These are phyloP conservation scores for Nectriaceae sp. DNA, from an alignment of 2,329 filamentous ascomycete genomes.

Conservation along the genomic window DNA sequence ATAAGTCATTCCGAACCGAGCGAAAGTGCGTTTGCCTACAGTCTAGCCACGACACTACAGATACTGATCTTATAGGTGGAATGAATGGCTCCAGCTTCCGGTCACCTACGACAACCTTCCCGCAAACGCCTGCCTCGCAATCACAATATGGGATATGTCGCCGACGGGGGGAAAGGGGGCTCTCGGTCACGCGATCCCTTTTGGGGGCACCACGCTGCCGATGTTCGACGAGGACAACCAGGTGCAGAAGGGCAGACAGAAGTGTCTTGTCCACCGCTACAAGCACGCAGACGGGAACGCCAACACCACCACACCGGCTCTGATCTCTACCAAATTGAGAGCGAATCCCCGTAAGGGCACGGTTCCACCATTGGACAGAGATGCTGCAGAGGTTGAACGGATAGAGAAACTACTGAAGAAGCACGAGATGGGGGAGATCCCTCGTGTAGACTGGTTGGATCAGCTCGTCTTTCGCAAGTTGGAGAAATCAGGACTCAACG, in stretches of 20 bases:
- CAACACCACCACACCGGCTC: slow-evolving; percentile 72
- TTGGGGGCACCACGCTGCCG: slow-evolving; percentile 88
- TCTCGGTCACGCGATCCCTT: slow-evolving; percentile 80
- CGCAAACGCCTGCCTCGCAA: slow-evolving; percentile 78
- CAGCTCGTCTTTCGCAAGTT: slow-evolving; percentile 89
- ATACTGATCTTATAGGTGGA: slow-evolving; percentile 63
- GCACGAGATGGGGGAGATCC: slow-evolving; percentile 96
- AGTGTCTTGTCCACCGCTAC: slow-evolving; percentile 82
- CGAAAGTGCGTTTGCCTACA: slow-evolving; percentile 48
- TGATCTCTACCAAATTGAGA: slow-evolving; percentile 58
- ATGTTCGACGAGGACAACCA: slow-evolving; percentile 95
- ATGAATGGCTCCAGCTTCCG: slow-evolving; percentile 92
- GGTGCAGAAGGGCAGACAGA: slow-evolving; percentile 87
- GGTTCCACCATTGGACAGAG: slow-evolving; percentile 61
- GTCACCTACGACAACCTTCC: slow-evolving; percentile 83
- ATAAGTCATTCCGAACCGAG: slow-evolving; percentile 83
- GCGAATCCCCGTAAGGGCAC: slow-evolving; percentile 52
- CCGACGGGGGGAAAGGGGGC: slow-evolving; percentile 72
- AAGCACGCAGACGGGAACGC: slow-evolving; percentile 84
- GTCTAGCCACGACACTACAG: not conserved
- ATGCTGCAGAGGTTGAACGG: slow-evolving; percentile 82
- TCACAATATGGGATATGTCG: slow-evolving; percentile 94
- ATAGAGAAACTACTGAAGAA: slow-evolving; percentile 93
- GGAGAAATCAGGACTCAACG: slow-evolving; percentile 72
- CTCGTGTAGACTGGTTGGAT: slow-evolving; percentile 92